Percentiles rank a stretch among this genome's conserved stretches.
Evolutionary conservation across 2,329 filamentous ascomycete species (phyloP).

Genomic region (Pseudocercospora fijiensis): DNA sequence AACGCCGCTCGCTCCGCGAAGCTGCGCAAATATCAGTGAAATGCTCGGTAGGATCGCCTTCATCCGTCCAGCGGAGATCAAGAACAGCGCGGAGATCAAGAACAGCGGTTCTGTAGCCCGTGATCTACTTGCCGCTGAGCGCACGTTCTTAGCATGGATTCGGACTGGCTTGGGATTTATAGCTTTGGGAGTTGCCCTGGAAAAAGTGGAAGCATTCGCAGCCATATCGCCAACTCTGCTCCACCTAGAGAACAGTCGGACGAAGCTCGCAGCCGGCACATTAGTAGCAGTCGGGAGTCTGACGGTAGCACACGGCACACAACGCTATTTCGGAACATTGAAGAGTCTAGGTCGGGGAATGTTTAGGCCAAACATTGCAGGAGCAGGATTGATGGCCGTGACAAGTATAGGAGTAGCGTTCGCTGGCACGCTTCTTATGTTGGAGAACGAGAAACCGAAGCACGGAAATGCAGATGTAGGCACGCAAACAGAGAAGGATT

Average conservation of each 20-base stretch:
- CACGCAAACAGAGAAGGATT: neutral
- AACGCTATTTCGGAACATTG: slow-evolving; percentile 50
- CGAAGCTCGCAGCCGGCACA: slow-evolving; percentile 35
- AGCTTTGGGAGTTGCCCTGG: slow-evolving; percentile 54
- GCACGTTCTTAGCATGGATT: slow-evolving; percentile 55
- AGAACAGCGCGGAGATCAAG: slow-evolving; percentile 46
- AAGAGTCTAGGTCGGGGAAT: slow-evolving; percentile 45
- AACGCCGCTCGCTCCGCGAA: too few species aligned
- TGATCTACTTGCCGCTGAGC: slow-evolving; percentile 56
- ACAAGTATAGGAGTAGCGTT: slow-evolving; percentile 36
- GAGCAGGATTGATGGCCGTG: slow-evolving; percentile 32
- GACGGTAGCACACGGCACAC: slow-evolving; percentile 50
- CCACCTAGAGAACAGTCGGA: slow-evolving; percentile 37
- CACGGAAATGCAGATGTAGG: neutral
- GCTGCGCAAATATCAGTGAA: neutral
- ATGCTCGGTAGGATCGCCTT: neutral
- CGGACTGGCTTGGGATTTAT: slow-evolving; percentile 54
- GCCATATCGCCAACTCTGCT: slow-evolving; percentile 31
- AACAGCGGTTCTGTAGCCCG: slow-evolving; percentile 53
- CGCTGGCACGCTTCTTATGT: slow-evolving; percentile 32
- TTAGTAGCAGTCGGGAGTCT: slow-evolving; percentile 49
- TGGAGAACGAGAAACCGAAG: slow-evolving; percentile 32
- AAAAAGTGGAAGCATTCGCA: slow-evolving; percentile 46
- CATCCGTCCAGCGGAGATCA: slow-evolving; percentile 28
- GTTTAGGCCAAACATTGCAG: slow-evolving; percentile 42